These are phyloP conservation scores for Alnus glutinosa DNA, from an alignment of 306 rosid species.

Conservation along the genomic window DNA sequence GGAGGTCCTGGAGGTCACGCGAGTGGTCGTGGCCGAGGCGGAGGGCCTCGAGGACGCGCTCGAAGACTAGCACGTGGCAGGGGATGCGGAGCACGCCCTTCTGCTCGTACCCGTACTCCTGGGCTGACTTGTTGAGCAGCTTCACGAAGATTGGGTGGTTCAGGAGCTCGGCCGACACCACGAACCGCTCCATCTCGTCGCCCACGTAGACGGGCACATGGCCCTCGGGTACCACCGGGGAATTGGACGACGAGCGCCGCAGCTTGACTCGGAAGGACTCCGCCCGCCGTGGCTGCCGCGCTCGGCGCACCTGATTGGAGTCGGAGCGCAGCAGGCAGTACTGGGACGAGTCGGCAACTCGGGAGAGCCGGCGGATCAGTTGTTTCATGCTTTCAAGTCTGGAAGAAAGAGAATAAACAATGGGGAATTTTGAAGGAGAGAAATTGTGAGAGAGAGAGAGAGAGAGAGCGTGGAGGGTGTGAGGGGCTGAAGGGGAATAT, in stretches of 20 bases:
- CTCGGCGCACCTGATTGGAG: slow-evolving; percentile 5
- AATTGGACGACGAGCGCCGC: neutral
- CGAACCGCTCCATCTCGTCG: slow-evolving; percentile 87
- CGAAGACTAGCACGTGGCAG: slow-evolving; percentile 73
- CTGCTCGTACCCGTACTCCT: slow-evolving; percentile 92
- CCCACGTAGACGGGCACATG: slow-evolving; percentile 93
- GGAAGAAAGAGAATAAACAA: neutral
- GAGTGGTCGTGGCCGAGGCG: slow-evolving; percentile 55
- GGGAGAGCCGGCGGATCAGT: slow-evolving; percentile 72
- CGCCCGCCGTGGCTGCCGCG: slow-evolving; percentile 17
- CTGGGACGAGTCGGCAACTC: slow-evolving; percentile 90
- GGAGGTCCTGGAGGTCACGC: slow-evolving; percentile 51
- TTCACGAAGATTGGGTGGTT: slow-evolving; percentile 85
- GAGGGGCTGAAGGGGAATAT: slow-evolving; percentile 19
- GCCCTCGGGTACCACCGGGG: slow-evolving; percentile 57
- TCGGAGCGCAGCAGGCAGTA: slow-evolving; percentile 69
- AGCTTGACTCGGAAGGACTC: slow-evolving; percentile 43
- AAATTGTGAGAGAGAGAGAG: slow-evolving; percentile 1
- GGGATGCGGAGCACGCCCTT: slow-evolving; percentile 83
- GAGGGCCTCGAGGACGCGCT: slow-evolving; percentile 80
- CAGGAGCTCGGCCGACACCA: slow-evolving; percentile 68
- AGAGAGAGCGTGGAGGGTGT: slow-evolving; percentile 32
- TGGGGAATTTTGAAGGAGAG: neutral
- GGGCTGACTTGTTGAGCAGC: slow-evolving; percentile 81
- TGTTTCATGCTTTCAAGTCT: slow-evolving; percentile 57